Base-by-base conservation (phyloP, 192 early-diverging fungal genomes). In the Umbelopsis vinacea region DNA sequence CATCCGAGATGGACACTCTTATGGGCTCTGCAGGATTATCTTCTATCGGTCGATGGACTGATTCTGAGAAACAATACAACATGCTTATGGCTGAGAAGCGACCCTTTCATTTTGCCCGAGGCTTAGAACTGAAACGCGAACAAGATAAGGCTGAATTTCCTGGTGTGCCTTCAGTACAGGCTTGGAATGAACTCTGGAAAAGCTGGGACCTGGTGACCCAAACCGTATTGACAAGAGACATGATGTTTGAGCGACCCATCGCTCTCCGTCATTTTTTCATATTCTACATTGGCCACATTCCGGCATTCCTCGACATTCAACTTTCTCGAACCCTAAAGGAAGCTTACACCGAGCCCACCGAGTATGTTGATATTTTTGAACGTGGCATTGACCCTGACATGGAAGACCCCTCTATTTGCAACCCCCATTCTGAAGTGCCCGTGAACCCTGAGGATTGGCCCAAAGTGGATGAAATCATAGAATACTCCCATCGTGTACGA, bases 361-460 rank as follows among this genome's bases (percentile, higher is more conserved):
- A 77, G 11, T 97, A 86, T 82, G 83, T 88, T 10, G 78, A 85
- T 33, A 94, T 94, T 76, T 98, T 98, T 89, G 94, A 98, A 83
- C 92, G 96, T 15, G 96, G 96, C 7, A 96, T 98, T 69, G 95
- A 98, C 71, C 95, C 96, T 2, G 92, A 93, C 69, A 81, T 95
- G 68, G 91, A 95, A 17, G 86, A 92, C 68, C 88, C 88, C 3
- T 77, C 86, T 0, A 81, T 85, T 10, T 93, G 91, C 81, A 89
- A 98, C 76, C 76, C 84, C 5, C 96, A 98, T 74, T 95, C 94
- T 0, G 79, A 82, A 24, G 79, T 89, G 0, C 90, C 91, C 0
- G 74, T 71, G 10, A 26, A 79, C 6, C 45, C 73, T 17, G 74
- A 84, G 9, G 68, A 77, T 15, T 98, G 96, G 96, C 96, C 96